Conservation (phyloP, 108 stramenopile species). For the Nitzschia sp. region DNA sequence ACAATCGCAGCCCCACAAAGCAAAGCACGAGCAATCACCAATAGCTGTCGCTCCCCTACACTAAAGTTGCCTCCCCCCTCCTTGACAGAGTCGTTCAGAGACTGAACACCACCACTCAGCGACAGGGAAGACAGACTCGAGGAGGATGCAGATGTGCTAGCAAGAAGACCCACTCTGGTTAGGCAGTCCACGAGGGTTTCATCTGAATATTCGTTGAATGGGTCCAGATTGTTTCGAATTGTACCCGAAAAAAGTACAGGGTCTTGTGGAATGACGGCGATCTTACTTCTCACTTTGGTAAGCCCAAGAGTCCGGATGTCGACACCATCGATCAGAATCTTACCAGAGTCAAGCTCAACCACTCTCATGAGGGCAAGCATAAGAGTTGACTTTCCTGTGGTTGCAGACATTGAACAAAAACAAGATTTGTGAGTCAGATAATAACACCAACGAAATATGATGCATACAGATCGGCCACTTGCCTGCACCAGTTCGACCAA, state of each 20-base stretch:
- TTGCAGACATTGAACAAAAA: too few species aligned
- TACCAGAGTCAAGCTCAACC: conserved; percentile 69
- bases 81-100: conserved; percentile 69
- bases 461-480: not conserved
- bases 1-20: conserved; percentile 70
- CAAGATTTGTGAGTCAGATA: conserved; percentile 1
- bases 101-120: conserved; percentile 34
- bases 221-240: conserved; percentile 92
- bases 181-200: conserved; percentile 67
- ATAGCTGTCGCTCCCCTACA: conserved; percentile 95
- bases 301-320: conserved; percentile 80
- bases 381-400: conserved; percentile 91
- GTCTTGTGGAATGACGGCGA: conserved; percentile 96
- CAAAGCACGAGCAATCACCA: conserved; percentile 95
- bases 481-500: conserved; percentile 73
- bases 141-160: conserved; percentile 21
- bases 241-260: conserved; percentile 93
- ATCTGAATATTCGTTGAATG: conserved; percentile 71
- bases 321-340: conserved; percentile 88
- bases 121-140: conserved; percentile 33
- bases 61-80: conserved; percentile 91
- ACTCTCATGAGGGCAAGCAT: conserved; percentile 82
- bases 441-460: not conserved
- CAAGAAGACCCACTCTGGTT: conserved; percentile 56
- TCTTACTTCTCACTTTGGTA: conserved; percentile 63